Evolutionary conservation across 2,329 filamentous ascomycete species (phyloP).

Genomic region (Colletotrichum graminicola): DNA sequence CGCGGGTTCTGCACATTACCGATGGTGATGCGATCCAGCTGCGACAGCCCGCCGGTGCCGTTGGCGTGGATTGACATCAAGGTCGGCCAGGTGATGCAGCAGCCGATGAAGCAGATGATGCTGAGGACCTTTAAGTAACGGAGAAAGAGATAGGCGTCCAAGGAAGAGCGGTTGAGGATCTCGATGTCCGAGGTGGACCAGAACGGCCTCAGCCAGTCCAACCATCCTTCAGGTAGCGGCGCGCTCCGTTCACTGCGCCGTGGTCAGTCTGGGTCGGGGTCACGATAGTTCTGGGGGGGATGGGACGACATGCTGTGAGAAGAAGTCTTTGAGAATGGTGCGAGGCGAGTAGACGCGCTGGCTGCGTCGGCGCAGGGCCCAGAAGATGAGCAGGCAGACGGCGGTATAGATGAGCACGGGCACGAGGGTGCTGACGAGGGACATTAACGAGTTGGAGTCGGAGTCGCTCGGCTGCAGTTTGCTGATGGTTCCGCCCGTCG

Average conservation of each 20-base stretch:
- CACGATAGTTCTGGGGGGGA: too few species aligned
- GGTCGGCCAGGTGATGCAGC: conserved; percentile 86
- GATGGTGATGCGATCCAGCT: conserved; percentile 73
- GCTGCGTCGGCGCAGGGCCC: conserved; percentile 61
- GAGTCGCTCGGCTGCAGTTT: conserved; percentile 49
- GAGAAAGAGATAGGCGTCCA: conserved; percentile 92
- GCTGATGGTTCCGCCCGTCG: conserved; percentile 54
- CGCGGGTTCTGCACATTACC: conserved; percentile 68
- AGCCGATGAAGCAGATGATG: conserved; percentile 84
- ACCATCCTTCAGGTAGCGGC: conserved; percentile 67
- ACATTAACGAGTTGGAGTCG: conserved; percentile 56
- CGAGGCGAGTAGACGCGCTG: conserved; percentile 69
- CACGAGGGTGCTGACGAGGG: conserved; percentile 64
- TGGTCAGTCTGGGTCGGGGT: neutral
- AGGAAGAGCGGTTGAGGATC: conserved; percentile 88
- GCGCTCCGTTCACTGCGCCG: conserved; percentile 32
- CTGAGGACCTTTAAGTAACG: conserved; percentile 75
- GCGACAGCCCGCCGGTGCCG: conserved; percentile 72
- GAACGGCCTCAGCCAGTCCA: conserved; percentile 77
- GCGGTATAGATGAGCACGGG: conserved; percentile 63
- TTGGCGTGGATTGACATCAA: conserved; percentile 87
- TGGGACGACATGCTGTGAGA: conserved; percentile 59
- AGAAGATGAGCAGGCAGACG: conserved; percentile 65
- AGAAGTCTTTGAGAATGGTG: conserved; percentile 62
- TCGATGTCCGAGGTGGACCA: conserved; percentile 80